Conservation (phyloP, 2,329 filamentous ascomycete genomes). For the Emydomyces testavorans region DNA sequence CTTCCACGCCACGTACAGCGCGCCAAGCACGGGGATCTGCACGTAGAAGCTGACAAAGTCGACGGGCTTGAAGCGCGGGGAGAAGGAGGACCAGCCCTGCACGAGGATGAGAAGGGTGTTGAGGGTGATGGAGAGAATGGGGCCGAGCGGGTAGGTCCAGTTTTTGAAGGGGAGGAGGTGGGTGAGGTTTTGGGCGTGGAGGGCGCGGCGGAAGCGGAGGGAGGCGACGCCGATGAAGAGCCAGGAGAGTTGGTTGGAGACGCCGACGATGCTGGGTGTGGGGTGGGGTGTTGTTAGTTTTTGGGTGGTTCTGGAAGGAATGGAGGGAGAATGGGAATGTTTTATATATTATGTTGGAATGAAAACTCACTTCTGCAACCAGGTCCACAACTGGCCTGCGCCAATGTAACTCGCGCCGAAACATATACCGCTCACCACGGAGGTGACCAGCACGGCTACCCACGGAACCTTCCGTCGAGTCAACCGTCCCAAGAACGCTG, state of each 20-base stretch:
- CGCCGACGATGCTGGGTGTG: slow-evolving; percentile 49
- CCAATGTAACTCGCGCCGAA: slow-evolving; percentile 56
- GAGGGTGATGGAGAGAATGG: slow-evolving; percentile 45
- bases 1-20: slow-evolving; percentile 48
- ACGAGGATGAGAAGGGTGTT: slow-evolving; percentile 51
- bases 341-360: not conserved
- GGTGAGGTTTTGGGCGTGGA: slow-evolving; percentile 48
- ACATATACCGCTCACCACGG: slow-evolving; percentile 46
- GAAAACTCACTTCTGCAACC: slow-evolving; percentile 49
- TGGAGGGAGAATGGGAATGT: not conserved
- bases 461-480: slow-evolving; percentile 44
- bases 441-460: slow-evolving; percentile 45
- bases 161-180: slow-evolving; percentile 54
- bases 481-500: slow-evolving; percentile 41
- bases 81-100: slow-evolving; percentile 51
- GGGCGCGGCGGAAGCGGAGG: slow-evolving; percentile 51
- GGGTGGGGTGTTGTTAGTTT: no score
- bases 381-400: slow-evolving; percentile 53
- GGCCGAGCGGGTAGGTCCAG: slow-evolving; percentile 55
- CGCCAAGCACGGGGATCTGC: slow-evolving; percentile 49
- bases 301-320: not conserved
- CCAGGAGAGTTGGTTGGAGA: slow-evolving; percentile 58
- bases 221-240: slow-evolving; percentile 51
- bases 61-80: slow-evolving; percentile 45
- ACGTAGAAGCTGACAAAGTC: slow-evolving; percentile 55